Conservation (phyloP, 345 rosid genomes). For the Cochlearia excelsa region DNA sequence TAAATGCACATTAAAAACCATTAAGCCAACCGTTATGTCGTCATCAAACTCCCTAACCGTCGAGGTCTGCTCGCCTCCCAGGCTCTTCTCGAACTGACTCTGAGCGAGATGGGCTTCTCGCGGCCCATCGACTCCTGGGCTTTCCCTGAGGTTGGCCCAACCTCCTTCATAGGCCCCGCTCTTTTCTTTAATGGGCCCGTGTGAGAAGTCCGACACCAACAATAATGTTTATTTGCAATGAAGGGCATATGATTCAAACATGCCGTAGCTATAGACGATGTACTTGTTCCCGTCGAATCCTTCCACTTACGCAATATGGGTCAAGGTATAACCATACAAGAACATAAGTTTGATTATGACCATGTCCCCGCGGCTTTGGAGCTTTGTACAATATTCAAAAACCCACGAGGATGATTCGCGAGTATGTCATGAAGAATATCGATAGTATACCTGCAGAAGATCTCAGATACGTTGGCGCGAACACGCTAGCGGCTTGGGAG, state of each 20-base stretch:
- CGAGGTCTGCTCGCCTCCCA: too few relatives aligned
- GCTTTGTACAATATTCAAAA: slow-evolving; percentile 36
- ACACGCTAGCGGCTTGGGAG: slow-evolving; percentile 73
- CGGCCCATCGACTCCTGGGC: too few relatives aligned
- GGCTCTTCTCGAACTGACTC: too few relatives aligned
- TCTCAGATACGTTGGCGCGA: slow-evolving; percentile 44
- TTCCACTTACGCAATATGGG: slow-evolving; percentile 56
- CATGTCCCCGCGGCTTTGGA: slow-evolving; percentile 79
- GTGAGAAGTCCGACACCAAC: too few relatives aligned
- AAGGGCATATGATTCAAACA: slow-evolving; percentile 80
- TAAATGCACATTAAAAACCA: too few relatives aligned
- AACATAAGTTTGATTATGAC: slow-evolving; percentile 68
- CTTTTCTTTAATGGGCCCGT: too few relatives aligned
- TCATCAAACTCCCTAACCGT: too few relatives aligned
- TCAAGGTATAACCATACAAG: slow-evolving; percentile 62
- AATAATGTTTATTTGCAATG: slow-evolving; percentile 58
- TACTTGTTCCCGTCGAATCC: slow-evolving; percentile 66
- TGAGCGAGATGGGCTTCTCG: too few relatives aligned
- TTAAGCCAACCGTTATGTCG: too few relatives aligned
- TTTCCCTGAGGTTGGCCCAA: too few relatives aligned
- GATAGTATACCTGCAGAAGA: slow-evolving; percentile 45
- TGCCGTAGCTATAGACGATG: slow-evolving; percentile 69
- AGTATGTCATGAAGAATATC: slow-evolving; percentile 30
- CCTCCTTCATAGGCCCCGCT: too few relatives aligned
- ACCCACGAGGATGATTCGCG: slow-evolving; percentile 10